Conservation (phyloP, 257 asterid species). For the Coffea canephora region DNA sequence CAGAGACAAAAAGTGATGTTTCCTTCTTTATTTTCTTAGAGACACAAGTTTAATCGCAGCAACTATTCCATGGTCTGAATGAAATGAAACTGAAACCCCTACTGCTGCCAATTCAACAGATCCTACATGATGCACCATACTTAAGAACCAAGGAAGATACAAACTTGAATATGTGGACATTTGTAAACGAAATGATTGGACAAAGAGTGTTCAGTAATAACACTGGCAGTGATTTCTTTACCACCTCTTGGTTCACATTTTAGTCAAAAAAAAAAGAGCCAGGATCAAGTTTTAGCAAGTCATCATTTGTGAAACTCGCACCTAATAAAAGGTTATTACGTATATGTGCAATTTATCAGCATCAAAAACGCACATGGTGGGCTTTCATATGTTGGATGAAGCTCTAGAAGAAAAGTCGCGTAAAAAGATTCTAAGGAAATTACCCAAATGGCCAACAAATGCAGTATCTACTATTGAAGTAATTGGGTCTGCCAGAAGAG, state of each 20-base stretch:
- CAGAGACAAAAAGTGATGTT: too few species aligned
- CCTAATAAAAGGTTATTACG: background rate
- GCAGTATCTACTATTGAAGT: conserved; percentile 83
- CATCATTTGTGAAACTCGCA: background rate
- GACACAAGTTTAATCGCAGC: too few species aligned
- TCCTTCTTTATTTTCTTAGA: too few species aligned
- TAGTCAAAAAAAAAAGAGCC: background rate
- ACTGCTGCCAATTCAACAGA: conserved; percentile 94
- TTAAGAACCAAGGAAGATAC: conserved; percentile 1
- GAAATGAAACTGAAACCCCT: conserved; percentile 76
- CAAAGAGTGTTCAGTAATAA: background rate
- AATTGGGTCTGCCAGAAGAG: conserved; percentile 90
- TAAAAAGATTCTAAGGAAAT: background rate
- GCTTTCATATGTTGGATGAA: background rate
- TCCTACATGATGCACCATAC: conserved; percentile 43
- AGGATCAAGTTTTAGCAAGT: background rate
- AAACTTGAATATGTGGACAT: background rate
- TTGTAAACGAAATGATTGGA: background rate
- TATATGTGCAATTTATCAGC: too few species aligned
- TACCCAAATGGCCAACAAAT: conserved; percentile 93
- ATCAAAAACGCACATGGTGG: background rate
- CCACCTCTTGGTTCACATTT: background rate
- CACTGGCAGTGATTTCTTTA: background rate
- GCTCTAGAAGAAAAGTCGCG: background rate
- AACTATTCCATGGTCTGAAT: too few species aligned